These are phyloP conservation scores for Diaporthe nobilis DNA, from an alignment of 2,329 filamentous ascomycete genomes.

Conservation along the genomic window DNA sequence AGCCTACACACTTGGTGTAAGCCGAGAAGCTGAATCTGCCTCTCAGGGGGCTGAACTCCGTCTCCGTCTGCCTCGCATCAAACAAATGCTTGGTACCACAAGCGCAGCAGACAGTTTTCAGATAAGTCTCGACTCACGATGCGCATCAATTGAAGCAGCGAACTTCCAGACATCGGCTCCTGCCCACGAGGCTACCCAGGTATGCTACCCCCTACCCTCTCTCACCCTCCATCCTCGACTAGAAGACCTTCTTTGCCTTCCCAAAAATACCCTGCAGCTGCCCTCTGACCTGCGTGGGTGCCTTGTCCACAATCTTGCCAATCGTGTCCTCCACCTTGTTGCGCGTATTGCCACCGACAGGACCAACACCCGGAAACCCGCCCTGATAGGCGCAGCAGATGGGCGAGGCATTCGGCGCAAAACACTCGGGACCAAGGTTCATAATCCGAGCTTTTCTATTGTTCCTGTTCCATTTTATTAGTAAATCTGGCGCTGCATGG, in stretches of 20 bases:
- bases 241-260: slow-evolving; percentile 32
- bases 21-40: too few relatives aligned
- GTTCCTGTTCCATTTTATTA: slow-evolving; percentile 5
- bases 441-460: slow-evolving; percentile 44
- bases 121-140: neutral
- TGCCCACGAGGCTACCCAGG: neutral
- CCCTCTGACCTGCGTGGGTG: slow-evolving; percentile 18
- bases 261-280: slow-evolving; percentile 24
- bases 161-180: neutral
- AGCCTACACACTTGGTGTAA: too few relatives aligned
- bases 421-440: slow-evolving; percentile 39
- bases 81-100: too few relatives aligned
- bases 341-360: neutral
- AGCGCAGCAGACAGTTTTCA: too few relatives aligned
- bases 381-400: slow-evolving; percentile 41
- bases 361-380: slow-evolving; percentile 13
- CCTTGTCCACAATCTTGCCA: slow-evolving; percentile 32
- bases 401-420: slow-evolving; percentile 37
- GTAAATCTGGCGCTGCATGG: neutral
- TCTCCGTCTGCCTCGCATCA: too few relatives aligned
- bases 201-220: neutral
- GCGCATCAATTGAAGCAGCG: neutral
- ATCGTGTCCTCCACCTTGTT: slow-evolving; percentile 25
- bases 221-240: neutral
- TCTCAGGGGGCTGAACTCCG: too few relatives aligned